Evolutionary conservation across 345 rosid genomes (phyloP).

Genomic region (Acer campestre): DNA sequence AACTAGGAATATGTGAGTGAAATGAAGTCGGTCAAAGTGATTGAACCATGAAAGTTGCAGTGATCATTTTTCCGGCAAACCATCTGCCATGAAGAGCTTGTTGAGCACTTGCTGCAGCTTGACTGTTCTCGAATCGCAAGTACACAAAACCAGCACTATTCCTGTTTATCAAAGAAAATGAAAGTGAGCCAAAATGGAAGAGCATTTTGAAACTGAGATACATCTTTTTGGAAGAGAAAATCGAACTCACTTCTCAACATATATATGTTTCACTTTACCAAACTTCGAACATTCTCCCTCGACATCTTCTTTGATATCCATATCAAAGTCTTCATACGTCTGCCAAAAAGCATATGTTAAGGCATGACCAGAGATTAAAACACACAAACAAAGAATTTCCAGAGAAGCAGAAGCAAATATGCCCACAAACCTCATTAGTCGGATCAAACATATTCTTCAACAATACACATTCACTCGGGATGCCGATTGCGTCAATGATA

Average conservation of each 20-base stretch:
- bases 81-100: conserved; percentile 93
- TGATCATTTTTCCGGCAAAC: conserved; percentile 99
- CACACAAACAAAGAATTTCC: neutral
- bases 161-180: conserved; percentile 43
- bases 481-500: conserved; percentile 58
- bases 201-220: neutral
- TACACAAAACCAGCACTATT: conserved; percentile 84
- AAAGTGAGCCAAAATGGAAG: neutral
- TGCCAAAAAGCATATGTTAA: conserved; percentile 32
- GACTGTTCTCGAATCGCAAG: conserved; percentile 63
- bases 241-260: conserved; percentile 72
- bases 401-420: neutral
- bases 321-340: conserved; percentile 83
- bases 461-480: conserved; percentile 76
- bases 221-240: neutral
- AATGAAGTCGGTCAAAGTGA: neutral
- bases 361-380: neutral
- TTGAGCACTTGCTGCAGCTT: conserved; percentile 73
- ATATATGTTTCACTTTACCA: conserved; percentile 74
- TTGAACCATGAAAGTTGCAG: conserved; percentile 83
- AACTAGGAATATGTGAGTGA: neutral
- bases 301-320: conserved; percentile 94
- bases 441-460: conserved; percentile 98
- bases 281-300: conserved; percentile 78
- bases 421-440: conserved; percentile 58